Conservation (phyloP, 2,329 filamentous ascomycete genomes). For the Penicillium sp. region DNA sequence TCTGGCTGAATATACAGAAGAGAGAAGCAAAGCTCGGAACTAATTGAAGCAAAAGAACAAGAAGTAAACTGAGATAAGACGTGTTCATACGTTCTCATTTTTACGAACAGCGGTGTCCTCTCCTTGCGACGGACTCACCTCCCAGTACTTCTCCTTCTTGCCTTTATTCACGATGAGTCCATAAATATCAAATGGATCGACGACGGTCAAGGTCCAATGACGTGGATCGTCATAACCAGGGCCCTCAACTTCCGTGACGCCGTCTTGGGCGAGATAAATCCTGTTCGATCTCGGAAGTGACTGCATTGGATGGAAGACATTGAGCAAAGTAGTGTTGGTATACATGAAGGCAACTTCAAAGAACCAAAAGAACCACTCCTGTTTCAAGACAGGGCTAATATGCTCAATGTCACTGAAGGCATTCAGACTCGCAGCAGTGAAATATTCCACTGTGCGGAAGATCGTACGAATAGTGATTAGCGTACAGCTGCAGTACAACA, state of each 20-base stretch:
- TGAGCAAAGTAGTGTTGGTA: constrained; percentile 52
- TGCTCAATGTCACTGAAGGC: constrained; percentile 34
- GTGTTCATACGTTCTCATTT: neutral
- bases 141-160: constrained; percentile 43
- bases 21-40: neutral
- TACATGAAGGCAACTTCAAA: constrained; percentile 56
- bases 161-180: constrained; percentile 38
- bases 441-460: constrained; percentile 55
- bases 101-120: neutral
- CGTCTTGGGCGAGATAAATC: constrained; percentile 53
- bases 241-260: constrained; percentile 52
- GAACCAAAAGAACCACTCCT: constrained; percentile 56
- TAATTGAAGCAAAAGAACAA: neutral
- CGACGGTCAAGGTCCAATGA: constrained; percentile 44
- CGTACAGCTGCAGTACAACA: constrained; percentile 50
- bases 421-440: constrained; percentile 33
- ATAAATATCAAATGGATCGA: constrained; percentile 46
- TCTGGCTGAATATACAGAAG: neutral
- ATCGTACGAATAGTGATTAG: constrained; percentile 46
- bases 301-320: constrained; percentile 52
- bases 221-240: constrained; percentile 52
- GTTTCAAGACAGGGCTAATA: constrained; percentile 37
- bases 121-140: constrained; percentile 15
- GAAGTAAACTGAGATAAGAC: neutral
- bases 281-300: constrained; percentile 52